phyloP scores from a whole-genome alignment of 2,329 filamentous ascomycete species.

The Aspergillus calidoustus region DNA sequence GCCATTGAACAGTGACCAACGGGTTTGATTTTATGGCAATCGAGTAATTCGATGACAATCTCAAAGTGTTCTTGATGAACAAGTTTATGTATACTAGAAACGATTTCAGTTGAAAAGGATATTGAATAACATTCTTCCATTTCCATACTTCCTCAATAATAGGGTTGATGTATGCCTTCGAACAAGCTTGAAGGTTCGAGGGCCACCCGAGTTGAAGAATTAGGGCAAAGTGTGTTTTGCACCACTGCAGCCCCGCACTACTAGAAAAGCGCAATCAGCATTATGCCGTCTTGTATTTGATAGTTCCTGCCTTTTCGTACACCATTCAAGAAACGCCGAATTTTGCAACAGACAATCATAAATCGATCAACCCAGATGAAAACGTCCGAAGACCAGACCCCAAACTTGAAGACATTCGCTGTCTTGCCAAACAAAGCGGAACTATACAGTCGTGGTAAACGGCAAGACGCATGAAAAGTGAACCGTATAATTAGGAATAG shows the following conservation, averaged over 20 bases:
- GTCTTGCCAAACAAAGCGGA: constrained; percentile 42
- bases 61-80: neutral
- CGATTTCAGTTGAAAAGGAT: constrained; percentile 1
- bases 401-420: constrained; percentile 40
- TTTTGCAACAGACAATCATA: constrained; percentile 42
- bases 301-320: constrained; percentile 46
- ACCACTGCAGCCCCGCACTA: neutral
- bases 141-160: neutral
- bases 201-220: neutral
- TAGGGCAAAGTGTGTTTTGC: neutral
- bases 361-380: constrained; percentile 37
- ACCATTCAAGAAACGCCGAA: constrained; percentile 46
- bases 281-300: constrained; percentile 25
- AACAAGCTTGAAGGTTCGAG: neutral
- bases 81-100: constrained; percentile 10
- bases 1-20: constrained; percentile 34
- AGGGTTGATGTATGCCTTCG: neutral
- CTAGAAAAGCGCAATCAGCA: constrained; percentile 13
- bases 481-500: constrained; percentile 31
- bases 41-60: neutral
- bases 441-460: constrained; percentile 42
- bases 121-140: neutral
- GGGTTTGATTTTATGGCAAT: constrained; percentile 26
- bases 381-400: constrained; percentile 43
- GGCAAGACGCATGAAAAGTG: constrained; percentile 27